Percentiles rank a stretch among this genome's conserved stretches.
phyloP scores from a whole-genome alignment of 2,329 filamentous ascomycete species.

The Botrytis byssoidea region DNA sequence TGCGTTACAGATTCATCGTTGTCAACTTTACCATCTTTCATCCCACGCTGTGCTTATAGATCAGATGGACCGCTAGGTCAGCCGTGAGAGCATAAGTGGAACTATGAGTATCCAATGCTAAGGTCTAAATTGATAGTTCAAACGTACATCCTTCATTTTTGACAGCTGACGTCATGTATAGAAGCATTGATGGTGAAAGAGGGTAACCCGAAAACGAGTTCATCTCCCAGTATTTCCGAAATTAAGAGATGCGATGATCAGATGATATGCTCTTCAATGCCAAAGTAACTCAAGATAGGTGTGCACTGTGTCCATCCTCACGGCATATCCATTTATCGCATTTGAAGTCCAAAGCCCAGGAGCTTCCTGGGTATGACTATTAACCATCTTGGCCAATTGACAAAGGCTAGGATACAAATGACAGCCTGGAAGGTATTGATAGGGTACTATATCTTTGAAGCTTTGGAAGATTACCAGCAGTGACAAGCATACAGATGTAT shows the following conservation, averaged over 20 bases:
- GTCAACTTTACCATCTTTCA: conserved; percentile 18
- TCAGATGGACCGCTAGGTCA: conserved; percentile 10
- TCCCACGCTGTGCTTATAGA: conserved; percentile 14
- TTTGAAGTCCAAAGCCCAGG: background rate
- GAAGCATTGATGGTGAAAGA: conserved; percentile 1
- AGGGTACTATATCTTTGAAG: background rate
- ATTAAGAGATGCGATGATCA: conserved; percentile 14
- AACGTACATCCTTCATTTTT: background rate
- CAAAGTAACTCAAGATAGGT: conserved; percentile 16
- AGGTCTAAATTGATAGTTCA: background rate
- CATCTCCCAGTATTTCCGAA: background rate
- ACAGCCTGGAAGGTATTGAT: conserved; percentile 4
- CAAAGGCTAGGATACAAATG: background rate
- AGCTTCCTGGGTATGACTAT: background rate
- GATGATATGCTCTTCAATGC: conserved; percentile 8
- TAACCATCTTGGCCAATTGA: background rate
- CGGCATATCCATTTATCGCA: background rate
- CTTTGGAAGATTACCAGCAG: background rate
- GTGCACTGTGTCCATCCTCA: background rate
- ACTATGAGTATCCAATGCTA: background rate
- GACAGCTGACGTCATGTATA: background rate
- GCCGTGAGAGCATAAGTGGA: background rate
- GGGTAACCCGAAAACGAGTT: background rate
- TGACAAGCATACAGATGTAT: conserved; percentile 5
- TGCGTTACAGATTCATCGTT: conserved; percentile 9